These are phyloP conservation scores for Asterophora lycoperdoides DNA, from an alignment of 768 basidiomycete species.

Conservation along the genomic window DNA sequence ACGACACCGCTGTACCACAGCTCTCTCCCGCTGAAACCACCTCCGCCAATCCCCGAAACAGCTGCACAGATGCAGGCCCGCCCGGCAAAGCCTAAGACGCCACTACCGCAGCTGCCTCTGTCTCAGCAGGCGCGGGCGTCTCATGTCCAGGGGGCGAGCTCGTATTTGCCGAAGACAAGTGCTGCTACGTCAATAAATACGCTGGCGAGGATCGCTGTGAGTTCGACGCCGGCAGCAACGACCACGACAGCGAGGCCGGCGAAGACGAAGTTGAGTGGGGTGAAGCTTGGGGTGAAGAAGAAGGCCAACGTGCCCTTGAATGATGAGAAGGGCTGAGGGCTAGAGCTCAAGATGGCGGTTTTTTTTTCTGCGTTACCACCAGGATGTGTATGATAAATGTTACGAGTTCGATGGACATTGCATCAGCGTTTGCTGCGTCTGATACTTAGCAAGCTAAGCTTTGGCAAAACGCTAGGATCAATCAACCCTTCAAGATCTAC, in stretches of 20 bases:
- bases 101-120: constrained; percentile 19
- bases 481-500: too few relatives aligned
- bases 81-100: constrained; percentile 15
- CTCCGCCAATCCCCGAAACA: constrained; percentile 24
- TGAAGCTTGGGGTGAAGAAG: constrained; percentile 33
- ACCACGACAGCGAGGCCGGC: not conserved
- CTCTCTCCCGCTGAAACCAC: constrained; percentile 43
- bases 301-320: constrained; percentile 24
- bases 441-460: too few relatives aligned
- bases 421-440: too few relatives aligned
- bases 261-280: constrained; percentile 32
- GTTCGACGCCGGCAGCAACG: too few relatives aligned
- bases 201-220: too few relatives aligned
- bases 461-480: too few relatives aligned
- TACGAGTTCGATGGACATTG: too few relatives aligned
- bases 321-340: constrained; percentile 1
- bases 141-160: not conserved
- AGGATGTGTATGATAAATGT: too few relatives aligned
- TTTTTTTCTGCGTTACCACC: too few relatives aligned
- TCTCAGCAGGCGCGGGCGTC: constrained; percentile 9
- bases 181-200: too few relatives aligned
- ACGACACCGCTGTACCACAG: constrained; percentile 24
- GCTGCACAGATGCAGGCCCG: constrained; percentile 10
- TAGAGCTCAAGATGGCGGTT: not conserved
- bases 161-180: not conserved